phyloP scores from a whole-genome alignment of 2,329 filamentous ascomycete species.

The Didymella keratinophila region DNA sequence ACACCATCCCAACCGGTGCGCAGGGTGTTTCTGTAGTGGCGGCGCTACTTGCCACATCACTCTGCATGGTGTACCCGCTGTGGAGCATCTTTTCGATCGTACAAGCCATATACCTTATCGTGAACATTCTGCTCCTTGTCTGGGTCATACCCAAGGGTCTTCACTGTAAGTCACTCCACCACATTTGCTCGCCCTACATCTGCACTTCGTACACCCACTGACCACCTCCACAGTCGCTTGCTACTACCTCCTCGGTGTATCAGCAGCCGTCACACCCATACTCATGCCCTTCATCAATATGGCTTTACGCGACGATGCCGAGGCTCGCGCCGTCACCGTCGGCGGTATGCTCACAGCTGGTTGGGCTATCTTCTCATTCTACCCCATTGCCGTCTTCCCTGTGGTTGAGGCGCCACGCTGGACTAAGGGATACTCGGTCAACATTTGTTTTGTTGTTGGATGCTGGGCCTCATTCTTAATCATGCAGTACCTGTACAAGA shows the following conservation, averaged over 20 bases:
- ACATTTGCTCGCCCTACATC: no score
- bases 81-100: slow-evolving; percentile 59
- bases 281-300: slow-evolving; percentile 51
- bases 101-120: slow-evolving; percentile 53
- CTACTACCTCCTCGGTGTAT: slow-evolving; percentile 48
- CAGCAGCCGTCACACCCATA: slow-evolving; percentile 46
- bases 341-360: slow-evolving; percentile 55
- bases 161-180: slow-evolving; percentile 35
- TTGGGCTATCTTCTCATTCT: slow-evolving; percentile 48
- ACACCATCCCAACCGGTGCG: slow-evolving; percentile 59
- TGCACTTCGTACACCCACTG: not conserved
- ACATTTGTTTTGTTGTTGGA: slow-evolving; percentile 56
- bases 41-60: slow-evolving; percentile 59
- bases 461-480: slow-evolving; percentile 55
- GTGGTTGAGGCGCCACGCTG: slow-evolving; percentile 54
- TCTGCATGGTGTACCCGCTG: slow-evolving; percentile 60
- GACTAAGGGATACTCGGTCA: slow-evolving; percentile 59
- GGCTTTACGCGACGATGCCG: slow-evolving; percentile 53
- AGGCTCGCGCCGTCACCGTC: slow-evolving; percentile 60
- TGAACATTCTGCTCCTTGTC: slow-evolving; percentile 57
- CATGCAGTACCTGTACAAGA: slow-evolving; percentile 50
- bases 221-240: slow-evolving; percentile 36
- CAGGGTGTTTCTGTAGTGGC: slow-evolving; percentile 59
- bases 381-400: slow-evolving; percentile 47
- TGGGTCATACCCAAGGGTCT: slow-evolving; percentile 60